Evolutionary conservation across 805 yeast genomes (phyloP).

Genomic region (Debaryomyces castellii): DNA sequence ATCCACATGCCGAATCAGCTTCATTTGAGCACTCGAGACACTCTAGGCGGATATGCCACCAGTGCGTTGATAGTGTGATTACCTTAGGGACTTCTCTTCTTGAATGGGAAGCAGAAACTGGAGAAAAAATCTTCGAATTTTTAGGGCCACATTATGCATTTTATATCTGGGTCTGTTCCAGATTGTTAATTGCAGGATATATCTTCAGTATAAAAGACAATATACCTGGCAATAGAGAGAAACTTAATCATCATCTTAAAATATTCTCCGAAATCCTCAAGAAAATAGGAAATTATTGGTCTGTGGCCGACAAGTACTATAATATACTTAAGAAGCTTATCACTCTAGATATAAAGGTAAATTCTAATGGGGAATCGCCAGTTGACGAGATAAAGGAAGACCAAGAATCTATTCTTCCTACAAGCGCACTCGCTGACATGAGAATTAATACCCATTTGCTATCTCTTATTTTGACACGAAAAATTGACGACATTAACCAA

Average conservation of each 20-base stretch:
- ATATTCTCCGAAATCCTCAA: slow-evolving; percentile 7
- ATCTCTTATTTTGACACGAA: slow-evolving; percentile 13
- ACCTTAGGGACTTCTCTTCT: slow-evolving; percentile 8
- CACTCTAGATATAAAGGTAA: slow-evolving; percentile 4
- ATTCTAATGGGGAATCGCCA: slow-evolving; percentile 1
- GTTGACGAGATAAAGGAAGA: slow-evolving; percentile 8
- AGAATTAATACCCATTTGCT: slow-evolving; percentile 15
- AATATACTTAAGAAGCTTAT: slow-evolving; percentile 15
- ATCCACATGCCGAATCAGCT: slow-evolving; percentile 12
- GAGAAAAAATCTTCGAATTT: slow-evolving; percentile 8
- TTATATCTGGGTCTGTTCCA: slow-evolving; percentile 16
- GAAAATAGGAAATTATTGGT: slow-evolving; percentile 14
- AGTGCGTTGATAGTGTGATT: slow-evolving; percentile 9
- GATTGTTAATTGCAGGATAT: slow-evolving; percentile 11
- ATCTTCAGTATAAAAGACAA: neutral
- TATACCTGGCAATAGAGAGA: neutral
- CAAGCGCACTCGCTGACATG: slow-evolving; percentile 5
- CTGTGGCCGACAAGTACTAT: slow-evolving; percentile 15
- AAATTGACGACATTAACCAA: slow-evolving; percentile 6
- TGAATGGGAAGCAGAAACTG: slow-evolving; percentile 2
- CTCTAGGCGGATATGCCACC: slow-evolving; percentile 11
- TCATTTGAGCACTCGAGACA: slow-evolving; percentile 12
- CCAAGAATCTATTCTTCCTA: neutral
- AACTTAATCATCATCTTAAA: slow-evolving; percentile 5
- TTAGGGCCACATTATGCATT: slow-evolving; percentile 18